Base-by-base conservation (phyloP, 257 asterid species). In the Haberlea rhodopensis region DNA sequence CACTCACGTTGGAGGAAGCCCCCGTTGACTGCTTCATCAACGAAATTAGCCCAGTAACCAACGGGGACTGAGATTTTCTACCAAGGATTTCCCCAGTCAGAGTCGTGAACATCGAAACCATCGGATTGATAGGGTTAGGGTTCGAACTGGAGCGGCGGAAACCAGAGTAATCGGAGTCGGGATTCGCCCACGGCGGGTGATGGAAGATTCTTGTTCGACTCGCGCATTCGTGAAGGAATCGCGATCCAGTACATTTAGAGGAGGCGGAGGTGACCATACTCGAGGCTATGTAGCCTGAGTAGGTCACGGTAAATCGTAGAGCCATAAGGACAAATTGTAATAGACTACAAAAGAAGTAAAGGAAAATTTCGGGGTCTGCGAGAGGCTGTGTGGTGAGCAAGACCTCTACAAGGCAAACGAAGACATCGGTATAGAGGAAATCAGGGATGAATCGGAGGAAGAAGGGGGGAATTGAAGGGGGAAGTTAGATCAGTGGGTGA, bases 221-320 rank as follows among this genome's bases (percentile, higher is more conserved):
- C 1, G 75, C 74, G 65, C 77, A 82, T 18, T 87, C 97, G 57
- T 87, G 75, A 53, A 89, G 22, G 73, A 82, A 75, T 21, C 89
- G 86, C 59, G 83, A 73, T 51, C 76, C 82, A 20, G 76, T 68
- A 69, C 68, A 79, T 63, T 78, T 81, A 6, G 77, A 80, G 62
- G n/a, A n/a, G n/a, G n/a, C n/a, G n/a, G n/a, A n/a, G n/a, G n/a
- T n/a, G n/a, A n/a, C n/a, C n/a, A n/a, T n/a, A n/a, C n/a, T n/a
- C n/a, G n/a, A n/a, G n/a, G n/a, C n/a, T n/a, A n/a, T n/a, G n/a
- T n/a, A n/a, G 75, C 92, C 96, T 73, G 96, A 87, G 81, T 75
- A 89, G 37, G 79, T 21, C 67, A 84, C 89, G 58, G 96, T 87
- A 73, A 79, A 82, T 43, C 99, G 79, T 68, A 92, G 81, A 67